Base-by-base conservation (phyloP, 108 stramenopile species). In the Nannochloropsis oceanica region DNA sequence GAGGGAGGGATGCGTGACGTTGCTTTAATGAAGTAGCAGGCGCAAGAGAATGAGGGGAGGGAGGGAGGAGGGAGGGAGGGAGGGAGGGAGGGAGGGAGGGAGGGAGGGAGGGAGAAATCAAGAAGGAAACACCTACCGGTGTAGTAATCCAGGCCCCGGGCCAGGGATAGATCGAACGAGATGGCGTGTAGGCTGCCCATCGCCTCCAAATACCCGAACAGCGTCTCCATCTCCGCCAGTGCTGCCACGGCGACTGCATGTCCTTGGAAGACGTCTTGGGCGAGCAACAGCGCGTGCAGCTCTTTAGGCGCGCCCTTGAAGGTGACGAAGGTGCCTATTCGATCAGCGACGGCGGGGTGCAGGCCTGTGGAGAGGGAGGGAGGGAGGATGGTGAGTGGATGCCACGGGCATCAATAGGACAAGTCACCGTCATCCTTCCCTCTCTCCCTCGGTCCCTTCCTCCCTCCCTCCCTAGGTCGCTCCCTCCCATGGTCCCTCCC, bases 71-170 rank as follows among this genome's bases (percentile, higher is more conserved):
- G n/a, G n/a, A n/a, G n/a, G n/a, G n/a, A n/a, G 46, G 18, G 14
- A 50, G 46, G 46, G 0, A 50, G 46, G 46, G 46, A 50, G 46
- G 46, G 46, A 50, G 13, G 18, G 46, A 50, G 46, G 46, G 46
- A 50, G 46, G 46, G 46, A 50, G 46, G 46, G 46, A 50, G 46
- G 46, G 14, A 50, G 46, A n/a, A n/a, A n/a, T n/a, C n/a, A n/a
- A n/a, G n/a, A n/a, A n/a, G n/a, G n/a, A n/a, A n/a, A n/a, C n/a
- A n/a, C n/a, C n/a, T n/a, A n/a, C n/a, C 96, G 25, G 95, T 96
- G 88, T 96, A 96, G 93, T 96, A 96, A 87, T 95, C 95, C 73
- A 96, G 91, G 18, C 96, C 96, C 12, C 96, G 92, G 12, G 96
- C 96, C 80, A 96, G 89, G 83, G 93, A 93, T 46, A 96, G 89